These are phyloP conservation scores for Gaultheria prostrata DNA, from an alignment of 148 eudicot species.

Conservation along the genomic window DNA sequence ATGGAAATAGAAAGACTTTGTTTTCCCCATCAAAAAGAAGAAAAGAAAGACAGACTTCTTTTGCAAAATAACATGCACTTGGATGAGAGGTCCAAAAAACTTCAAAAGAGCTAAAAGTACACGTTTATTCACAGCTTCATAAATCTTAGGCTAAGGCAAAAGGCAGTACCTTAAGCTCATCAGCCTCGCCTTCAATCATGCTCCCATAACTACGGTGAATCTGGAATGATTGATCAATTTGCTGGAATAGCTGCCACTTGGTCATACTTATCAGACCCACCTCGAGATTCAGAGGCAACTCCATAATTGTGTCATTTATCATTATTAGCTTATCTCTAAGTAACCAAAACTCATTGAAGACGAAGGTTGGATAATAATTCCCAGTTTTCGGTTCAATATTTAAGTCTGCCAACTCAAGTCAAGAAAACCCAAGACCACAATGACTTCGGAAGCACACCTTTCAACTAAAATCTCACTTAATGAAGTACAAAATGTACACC, in stretches of 20 bases:
- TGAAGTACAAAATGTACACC: background rate
- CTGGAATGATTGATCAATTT: slow-evolving; percentile 96
- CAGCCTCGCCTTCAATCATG: slow-evolving; percentile 98
- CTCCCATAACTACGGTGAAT: slow-evolving; percentile 94
- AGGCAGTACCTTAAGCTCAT: slow-evolving; percentile 81
- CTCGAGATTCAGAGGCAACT: slow-evolving; percentile 77
- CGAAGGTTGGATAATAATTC: slow-evolving; percentile 80
- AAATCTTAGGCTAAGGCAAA: background rate
- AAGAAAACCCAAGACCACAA: slow-evolving; percentile 35
- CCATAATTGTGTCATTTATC: slow-evolving; percentile 77
- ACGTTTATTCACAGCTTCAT: background rate
- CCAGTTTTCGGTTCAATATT: slow-evolving; percentile 77
- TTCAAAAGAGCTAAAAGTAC: background rate
- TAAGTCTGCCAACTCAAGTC: slow-evolving; percentile 58
- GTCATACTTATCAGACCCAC: slow-evolving; percentile 98
- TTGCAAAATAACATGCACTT: background rate
- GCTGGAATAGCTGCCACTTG: slow-evolving; percentile 93
- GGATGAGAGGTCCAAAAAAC: slow-evolving; percentile 3
- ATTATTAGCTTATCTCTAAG: slow-evolving; percentile 83
- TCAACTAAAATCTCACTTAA: background rate
- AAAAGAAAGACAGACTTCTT: no score
- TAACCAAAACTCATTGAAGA: slow-evolving; percentile 95
- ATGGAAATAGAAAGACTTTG: background rate
- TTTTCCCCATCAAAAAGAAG: background rate
- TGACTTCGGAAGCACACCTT: background rate